Evolutionary conservation across 371 early-diverging fungal species (phyloP).

Genomic region (Lichtheimia hyalospora): DNA sequence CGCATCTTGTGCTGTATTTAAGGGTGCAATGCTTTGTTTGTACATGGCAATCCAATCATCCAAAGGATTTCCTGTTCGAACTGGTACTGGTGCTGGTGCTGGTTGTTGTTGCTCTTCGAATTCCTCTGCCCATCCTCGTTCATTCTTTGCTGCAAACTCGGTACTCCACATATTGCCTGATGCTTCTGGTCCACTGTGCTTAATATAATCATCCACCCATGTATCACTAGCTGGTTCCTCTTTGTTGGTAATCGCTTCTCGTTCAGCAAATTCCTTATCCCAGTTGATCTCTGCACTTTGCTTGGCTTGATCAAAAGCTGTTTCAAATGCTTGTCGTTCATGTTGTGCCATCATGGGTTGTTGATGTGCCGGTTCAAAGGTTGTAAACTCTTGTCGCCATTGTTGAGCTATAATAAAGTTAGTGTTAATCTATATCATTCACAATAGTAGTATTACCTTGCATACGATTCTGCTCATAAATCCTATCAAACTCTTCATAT

Average conservation of each 20-base stretch:
- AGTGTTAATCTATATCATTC: background rate
- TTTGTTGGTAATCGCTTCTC: constrained; percentile 47
- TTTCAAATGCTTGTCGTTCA: constrained; percentile 68
- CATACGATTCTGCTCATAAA: constrained; percentile 40
- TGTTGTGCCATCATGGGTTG: constrained; percentile 37
- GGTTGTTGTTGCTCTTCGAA: constrained; percentile 17
- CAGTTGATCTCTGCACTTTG: constrained; percentile 39
- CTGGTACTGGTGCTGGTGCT: background rate
- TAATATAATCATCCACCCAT: constrained; percentile 53
- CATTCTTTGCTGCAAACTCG: constrained; percentile 57
- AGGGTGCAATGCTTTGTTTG: constrained; percentile 67
- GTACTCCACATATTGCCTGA: constrained; percentile 53
- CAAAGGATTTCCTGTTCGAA: constrained; percentile 30
- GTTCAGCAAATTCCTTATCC: constrained; percentile 55
- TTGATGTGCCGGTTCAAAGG: constrained; percentile 22
- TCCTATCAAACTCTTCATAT: constrained; percentile 63
- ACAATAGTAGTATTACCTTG: constrained; percentile 1
- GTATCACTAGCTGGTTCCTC: constrained; percentile 39
- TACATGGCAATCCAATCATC: constrained; percentile 76
- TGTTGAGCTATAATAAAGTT: constrained; percentile 13
- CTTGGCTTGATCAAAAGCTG: constrained; percentile 75
- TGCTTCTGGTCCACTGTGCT: constrained; percentile 36
- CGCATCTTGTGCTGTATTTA: constrained; percentile 66
- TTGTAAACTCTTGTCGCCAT: constrained; percentile 49
- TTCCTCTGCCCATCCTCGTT: constrained; percentile 67